Evolutionary conservation across 2,329 filamentous ascomycete genomes (phyloP), one percentile per base, ranked within the genome.

Genomic region (Sporothrix dimorphospora): DNA sequence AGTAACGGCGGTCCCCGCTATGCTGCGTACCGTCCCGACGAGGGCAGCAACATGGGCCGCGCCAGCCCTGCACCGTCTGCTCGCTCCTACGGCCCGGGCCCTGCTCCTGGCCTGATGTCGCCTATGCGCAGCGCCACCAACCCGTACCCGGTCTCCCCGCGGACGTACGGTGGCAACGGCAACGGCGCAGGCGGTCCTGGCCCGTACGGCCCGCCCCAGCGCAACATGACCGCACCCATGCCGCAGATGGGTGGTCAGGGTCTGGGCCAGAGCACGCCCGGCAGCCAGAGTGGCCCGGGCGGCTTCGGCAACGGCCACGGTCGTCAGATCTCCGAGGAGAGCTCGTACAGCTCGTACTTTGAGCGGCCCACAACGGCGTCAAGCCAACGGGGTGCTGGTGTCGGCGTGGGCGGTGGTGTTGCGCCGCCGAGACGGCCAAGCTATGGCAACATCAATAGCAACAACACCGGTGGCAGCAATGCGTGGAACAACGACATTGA

Each of bases 201-300:
- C 14, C 77, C 75, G 34, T 77, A 76, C 47, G 69, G 63, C 0
- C 72, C 75, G 38, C 80, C 79, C 0, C 77, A 79, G 71, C 76
- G 80, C 30, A 79, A 79, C 73, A 80, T 80, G 80, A 81, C 80
- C 11, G 78, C 79, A 1, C 80, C 80, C 0, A 71, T 77, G 34
- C 75, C 74, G 27, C 71, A 14, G 72, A 73, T 70, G 75, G 77
- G 30, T 34, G 30, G 30, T 34, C 30, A 34, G 6, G 30, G 70
- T 9, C 30, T 40, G 19, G 12, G 24, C 8, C 63, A 30, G 9
- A 30, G 2, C 42, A n/a, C 16, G 2, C 24, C 63, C 11, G 59
- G 47, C 6, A 16, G 12, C 14, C 30, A 34, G 1, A 34, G 49
- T 14, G 70, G 61, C 47, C 42, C 53, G 24, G 51, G 70, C 47